Percentiles rank a stretch among this genome's conserved stretches.
These are phyloP conservation scores for Pyrus communis DNA, from an alignment of 306 rosid genomes.

Conservation along the genomic window DNA sequence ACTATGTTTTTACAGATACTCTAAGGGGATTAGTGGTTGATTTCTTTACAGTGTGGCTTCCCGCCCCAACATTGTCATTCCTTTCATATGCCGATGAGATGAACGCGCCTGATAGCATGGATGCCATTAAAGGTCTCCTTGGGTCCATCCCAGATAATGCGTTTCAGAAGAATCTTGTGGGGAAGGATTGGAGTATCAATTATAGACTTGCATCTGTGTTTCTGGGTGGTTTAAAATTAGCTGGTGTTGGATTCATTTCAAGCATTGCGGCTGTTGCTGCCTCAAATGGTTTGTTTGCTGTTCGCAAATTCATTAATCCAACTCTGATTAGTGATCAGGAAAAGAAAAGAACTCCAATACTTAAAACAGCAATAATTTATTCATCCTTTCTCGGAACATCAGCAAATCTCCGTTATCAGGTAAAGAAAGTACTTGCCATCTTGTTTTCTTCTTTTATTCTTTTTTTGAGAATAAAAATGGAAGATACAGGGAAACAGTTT, in stretches of 20 bases:
- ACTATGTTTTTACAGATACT: slow-evolving; percentile 80
- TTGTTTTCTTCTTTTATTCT: background rate
- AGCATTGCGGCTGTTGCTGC: slow-evolving; percentile 85
- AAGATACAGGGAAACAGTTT: background rate
- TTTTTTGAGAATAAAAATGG: background rate
- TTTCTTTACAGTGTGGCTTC: slow-evolving; percentile 99
- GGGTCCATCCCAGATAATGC: slow-evolving; percentile 98
- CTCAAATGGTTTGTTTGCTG: slow-evolving; percentile 51
- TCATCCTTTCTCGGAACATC: slow-evolving; percentile 71
- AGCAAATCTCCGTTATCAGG: slow-evolving; percentile 96
- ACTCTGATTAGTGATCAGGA: slow-evolving; percentile 32
- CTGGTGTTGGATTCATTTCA: slow-evolving; percentile 85
- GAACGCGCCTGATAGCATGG: slow-evolving; percentile 47
- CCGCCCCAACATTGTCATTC: slow-evolving; percentile 95
- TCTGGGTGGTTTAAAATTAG: slow-evolving; percentile 86
- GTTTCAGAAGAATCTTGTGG: slow-evolving; percentile 76
- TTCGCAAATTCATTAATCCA: slow-evolving; percentile 67
- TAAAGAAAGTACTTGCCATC: slow-evolving; percentile 17
- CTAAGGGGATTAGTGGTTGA: slow-evolving; percentile 78
- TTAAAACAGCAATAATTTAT: slow-evolving; percentile 72
- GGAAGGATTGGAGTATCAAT: slow-evolving; percentile 75
- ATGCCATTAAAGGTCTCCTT: slow-evolving; percentile 62
- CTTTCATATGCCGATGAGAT: slow-evolving; percentile 57
- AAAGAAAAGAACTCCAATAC: slow-evolving; percentile 64
- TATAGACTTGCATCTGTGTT: slow-evolving; percentile 81